Conservation (phyloP, 2,329 filamentous ascomycete genomes). For the Ophiostoma fasciatum region DNA sequence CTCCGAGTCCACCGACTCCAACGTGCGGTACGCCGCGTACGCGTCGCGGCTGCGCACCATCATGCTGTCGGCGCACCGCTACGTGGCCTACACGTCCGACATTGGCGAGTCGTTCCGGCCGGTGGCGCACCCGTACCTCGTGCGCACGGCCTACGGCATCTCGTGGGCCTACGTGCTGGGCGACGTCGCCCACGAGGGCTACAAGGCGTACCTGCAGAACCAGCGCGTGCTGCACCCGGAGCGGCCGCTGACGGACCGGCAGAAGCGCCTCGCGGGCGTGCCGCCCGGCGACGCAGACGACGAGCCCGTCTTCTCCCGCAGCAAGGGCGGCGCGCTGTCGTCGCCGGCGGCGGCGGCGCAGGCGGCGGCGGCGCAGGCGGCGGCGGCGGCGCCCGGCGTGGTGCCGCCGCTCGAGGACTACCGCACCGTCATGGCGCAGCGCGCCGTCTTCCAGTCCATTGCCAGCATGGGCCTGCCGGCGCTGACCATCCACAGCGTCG, state of each 20-base stretch:
- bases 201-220: constrained; percentile 86
- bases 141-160: constrained; percentile 72
- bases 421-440: constrained; percentile 76
- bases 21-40: constrained; percentile 85
- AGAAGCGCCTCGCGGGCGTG: constrained; percentile 34
- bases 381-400: constrained; percentile 22
- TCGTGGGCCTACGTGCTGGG: constrained; percentile 88
- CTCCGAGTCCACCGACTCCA: constrained; percentile 69
- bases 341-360: not conserved
- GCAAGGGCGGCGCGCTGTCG: not conserved
- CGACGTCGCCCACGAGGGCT: constrained; percentile 85
- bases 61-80: constrained; percentile 79
- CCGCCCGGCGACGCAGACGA: not conserved
- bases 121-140: constrained; percentile 70
- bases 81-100: constrained; percentile 92
- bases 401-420: constrained; percentile 75
- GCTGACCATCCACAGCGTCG: constrained; percentile 86
- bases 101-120: constrained; percentile 95
- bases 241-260: constrained; percentile 34
- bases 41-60: constrained; percentile 74
- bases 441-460: constrained; percentile 77
- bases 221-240: constrained; percentile 59
- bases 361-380: constrained; percentile 2
- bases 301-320: not conserved
- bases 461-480: constrained; percentile 91